Evolutionary conservation across 441 rosid species (phyloP), one percentile per base, ranked within the genome.

Genomic region (Adansonia grandidieri): DNA sequence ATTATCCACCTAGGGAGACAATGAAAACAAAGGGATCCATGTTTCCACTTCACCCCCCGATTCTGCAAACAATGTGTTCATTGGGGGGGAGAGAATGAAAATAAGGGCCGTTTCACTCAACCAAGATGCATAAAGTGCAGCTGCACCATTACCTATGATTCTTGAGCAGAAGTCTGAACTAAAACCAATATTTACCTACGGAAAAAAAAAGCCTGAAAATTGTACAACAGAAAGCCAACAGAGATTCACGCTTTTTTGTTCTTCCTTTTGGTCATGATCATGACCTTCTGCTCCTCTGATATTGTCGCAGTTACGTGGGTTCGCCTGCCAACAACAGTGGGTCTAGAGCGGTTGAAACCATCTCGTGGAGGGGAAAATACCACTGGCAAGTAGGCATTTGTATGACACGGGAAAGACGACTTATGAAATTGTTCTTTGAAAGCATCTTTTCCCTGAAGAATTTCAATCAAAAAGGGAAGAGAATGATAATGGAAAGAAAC

Each of bases 391-490:
- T 86, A 91, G 0, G 19, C 74, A 28, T 83, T 44, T 0, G 86
- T 82, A 56, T 82, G 86, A n/a, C 93, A 86, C 0, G 78, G 75
- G 54, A 92, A 92, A 9, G 14, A 58, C 0, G 92, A 87, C 13
- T 71, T 51, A 81, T 71, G 75, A 69, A 89, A 91, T 1, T 45
- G 82, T 4, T 45, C 40, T 14, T 1, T 66, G 53, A 88, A 37
- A 0, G 80, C 86, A 17, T 73, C 77, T 71, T 78, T 91, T 1
- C 95, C 97, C 97, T 92, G 62, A 2, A 51, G 37, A 51, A 24
- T 70, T 70, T 70, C 60, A 24, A 50, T 4, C 13, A 24, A 24
- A 20, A 20, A 2, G 0, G 13, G 47, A 5, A 11, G 17, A 65
- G 1, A 28, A 17, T 5, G 11, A 4, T 56, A n/a, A 28, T 1